Conservation (phyloP, 2,329 filamentous ascomycete species). For the Colletotrichum cuscutae region DNA sequence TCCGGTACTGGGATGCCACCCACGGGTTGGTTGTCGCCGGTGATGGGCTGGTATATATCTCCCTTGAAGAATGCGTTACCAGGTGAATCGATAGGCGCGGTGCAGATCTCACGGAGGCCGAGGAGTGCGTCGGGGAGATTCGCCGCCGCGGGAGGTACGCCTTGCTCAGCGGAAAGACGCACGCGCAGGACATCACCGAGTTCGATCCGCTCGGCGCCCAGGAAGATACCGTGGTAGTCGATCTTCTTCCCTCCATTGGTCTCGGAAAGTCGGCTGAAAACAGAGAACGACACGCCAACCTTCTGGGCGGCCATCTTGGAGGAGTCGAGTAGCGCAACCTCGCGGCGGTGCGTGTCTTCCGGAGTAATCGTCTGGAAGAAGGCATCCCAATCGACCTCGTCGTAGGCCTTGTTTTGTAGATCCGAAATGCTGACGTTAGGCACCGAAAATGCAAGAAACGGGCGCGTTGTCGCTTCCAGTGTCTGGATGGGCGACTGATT, state of each 20-base stretch:
- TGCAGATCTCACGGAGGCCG: slow-evolving; percentile 53
- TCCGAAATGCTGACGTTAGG: slow-evolving; percentile 53
- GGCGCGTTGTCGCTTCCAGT: slow-evolving; percentile 54
- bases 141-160: slow-evolving; percentile 10
- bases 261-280: slow-evolving; percentile 53
- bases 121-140: slow-evolving; percentile 46
- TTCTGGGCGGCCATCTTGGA: slow-evolving; percentile 62
- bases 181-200: slow-evolving; percentile 61
- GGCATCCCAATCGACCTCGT: slow-evolving; percentile 55
- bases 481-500: slow-evolving; percentile 51
- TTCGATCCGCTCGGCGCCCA: slow-evolving; percentile 61
- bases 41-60: slow-evolving; percentile 50
- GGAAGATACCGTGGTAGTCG: slow-evolving; percentile 59
- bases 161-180: slow-evolving; percentile 48
- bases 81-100: slow-evolving; percentile 45
- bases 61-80: slow-evolving; percentile 53
- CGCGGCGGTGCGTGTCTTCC: slow-evolving; percentile 49
- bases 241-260: slow-evolving; percentile 45
- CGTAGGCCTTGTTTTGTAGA: slow-evolving; percentile 51
- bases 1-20: slow-evolving; percentile 45
- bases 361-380: slow-evolving; percentile 44
- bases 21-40: slow-evolving; percentile 37
- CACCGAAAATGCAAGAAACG: slow-evolving; percentile 63
- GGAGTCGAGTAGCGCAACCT: slow-evolving; percentile 57
- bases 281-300: slow-evolving; percentile 59